These are phyloP conservation scores for Luffa aegyptiaca DNA, from an alignment of 306 rosid species.

Conservation along the genomic window DNA sequence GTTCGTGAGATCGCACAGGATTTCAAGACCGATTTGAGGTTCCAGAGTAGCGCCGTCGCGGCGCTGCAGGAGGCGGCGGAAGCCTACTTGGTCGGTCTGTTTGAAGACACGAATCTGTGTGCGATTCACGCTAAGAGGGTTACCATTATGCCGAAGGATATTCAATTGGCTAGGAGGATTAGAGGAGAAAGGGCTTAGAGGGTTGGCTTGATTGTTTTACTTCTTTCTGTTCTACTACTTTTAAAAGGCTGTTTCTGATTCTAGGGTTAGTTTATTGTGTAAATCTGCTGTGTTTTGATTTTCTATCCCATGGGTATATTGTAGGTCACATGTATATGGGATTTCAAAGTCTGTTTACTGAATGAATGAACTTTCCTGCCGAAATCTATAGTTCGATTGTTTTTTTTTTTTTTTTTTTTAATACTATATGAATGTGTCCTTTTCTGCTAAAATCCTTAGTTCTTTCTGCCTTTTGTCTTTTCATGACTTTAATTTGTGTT, in stretches of 20 bases:
- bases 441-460: too few relatives aligned
- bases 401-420: too few relatives aligned
- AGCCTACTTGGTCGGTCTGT: conserved; percentile 1
- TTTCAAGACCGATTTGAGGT: conserved; percentile 7
- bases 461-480: background rate
- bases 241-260: background rate
- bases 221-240: background rate
- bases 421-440: too few relatives aligned
- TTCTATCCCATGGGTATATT: background rate
- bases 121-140: conserved; percentile 10
- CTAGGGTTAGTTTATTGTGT: background rate
- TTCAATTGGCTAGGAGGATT: conserved; percentile 7
- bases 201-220: background rate
- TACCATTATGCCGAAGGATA: conserved; percentile 6
- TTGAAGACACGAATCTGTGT: conserved; percentile 3
- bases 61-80: conserved; percentile 9
- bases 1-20: conserved; percentile 9
- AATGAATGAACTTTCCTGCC: background rate
- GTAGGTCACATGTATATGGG: background rate
- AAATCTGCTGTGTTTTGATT: background rate
- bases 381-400: background rate
- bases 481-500: background rate
- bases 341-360: background rate
- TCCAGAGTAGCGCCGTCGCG: conserved; percentile 7
- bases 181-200: conserved; percentile 11